Conservation (phyloP, 805 yeast genomes). For the Suhomyces pyralidae region DNA sequence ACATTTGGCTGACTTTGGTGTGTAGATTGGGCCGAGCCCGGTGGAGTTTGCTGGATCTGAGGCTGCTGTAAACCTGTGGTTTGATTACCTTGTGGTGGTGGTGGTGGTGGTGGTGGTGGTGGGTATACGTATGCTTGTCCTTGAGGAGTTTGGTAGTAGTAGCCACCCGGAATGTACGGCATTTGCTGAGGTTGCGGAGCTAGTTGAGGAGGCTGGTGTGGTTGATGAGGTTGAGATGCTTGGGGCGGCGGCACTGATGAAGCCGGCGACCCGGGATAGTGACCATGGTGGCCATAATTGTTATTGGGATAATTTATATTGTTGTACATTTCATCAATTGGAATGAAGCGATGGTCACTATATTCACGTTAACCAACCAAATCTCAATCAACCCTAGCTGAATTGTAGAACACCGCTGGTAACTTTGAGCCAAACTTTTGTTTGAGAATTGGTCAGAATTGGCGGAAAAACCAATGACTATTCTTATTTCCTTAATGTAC, state of each 20-base stretch:
- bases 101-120: not conserved
- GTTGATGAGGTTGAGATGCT: conserved; percentile 1
- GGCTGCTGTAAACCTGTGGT: too few species aligned
- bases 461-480: not conserved
- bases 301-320: not conserved
- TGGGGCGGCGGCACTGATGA: not conserved
- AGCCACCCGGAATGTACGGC: not conserved
- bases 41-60: not conserved
- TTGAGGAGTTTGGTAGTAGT: conserved; percentile 3
- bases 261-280: not conserved
- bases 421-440: not conserved
- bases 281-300: conserved; percentile 2
- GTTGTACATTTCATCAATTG: conserved; percentile 2
- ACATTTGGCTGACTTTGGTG: not conserved
- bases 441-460: not conserved
- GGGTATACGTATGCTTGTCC: not conserved
- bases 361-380: too few species aligned
- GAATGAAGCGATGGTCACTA: not conserved
- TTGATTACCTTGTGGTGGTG: not conserved
- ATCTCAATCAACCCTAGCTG: not conserved
- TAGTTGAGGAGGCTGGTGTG: conserved; percentile 1
- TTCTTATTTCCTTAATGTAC: not conserved
- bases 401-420: not conserved
- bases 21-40: not conserved
- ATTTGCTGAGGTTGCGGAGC: conserved; percentile 3